Evolutionary conservation across 148 eudicot genomes (phyloP).

Genomic region (Euryodendron excelsum): DNA sequence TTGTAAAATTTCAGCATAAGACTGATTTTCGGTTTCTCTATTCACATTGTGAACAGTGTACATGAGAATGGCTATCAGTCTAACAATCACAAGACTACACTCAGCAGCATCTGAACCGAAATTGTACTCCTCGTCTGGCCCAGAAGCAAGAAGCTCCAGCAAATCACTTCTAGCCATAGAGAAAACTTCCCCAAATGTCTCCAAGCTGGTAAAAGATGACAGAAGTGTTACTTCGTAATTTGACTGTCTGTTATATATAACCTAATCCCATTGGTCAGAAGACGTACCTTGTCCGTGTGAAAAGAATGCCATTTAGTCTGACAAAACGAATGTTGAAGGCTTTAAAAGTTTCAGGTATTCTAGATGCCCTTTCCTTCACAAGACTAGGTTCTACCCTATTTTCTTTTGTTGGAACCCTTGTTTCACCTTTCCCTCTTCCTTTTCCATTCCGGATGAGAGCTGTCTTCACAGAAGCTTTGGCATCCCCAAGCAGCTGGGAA

Average conservation of each 20-base stretch:
- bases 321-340: constrained; percentile 65
- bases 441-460: constrained; percentile 44
- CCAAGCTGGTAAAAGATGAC: constrained; percentile 58
- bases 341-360: constrained; percentile 45
- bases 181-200: constrained; percentile 78
- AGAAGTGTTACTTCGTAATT: constrained; percentile 12
- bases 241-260: background rate
- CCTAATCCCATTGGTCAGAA: background rate
- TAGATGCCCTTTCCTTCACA: constrained; percentile 49
- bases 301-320: constrained; percentile 87
- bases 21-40: constrained; percentile 80
- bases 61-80: constrained; percentile 73
- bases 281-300: constrained; percentile 87
- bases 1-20: constrained; percentile 88
- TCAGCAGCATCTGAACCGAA: constrained; percentile 87
- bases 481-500: constrained; percentile 55
- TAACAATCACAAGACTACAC: constrained; percentile 62
- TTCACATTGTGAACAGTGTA: constrained; percentile 83
- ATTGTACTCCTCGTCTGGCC: constrained; percentile 51
- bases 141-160: constrained; percentile 68
- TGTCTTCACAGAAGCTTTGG: constrained; percentile 47
- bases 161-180: constrained; percentile 54
- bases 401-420: constrained; percentile 59
- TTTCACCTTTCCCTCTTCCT: constrained; percentile 68
- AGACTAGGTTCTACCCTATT: constrained; percentile 38